Evolutionary conservation across 331 rosid species (phyloP).

Genomic region (Acacia pycnantha): DNA sequence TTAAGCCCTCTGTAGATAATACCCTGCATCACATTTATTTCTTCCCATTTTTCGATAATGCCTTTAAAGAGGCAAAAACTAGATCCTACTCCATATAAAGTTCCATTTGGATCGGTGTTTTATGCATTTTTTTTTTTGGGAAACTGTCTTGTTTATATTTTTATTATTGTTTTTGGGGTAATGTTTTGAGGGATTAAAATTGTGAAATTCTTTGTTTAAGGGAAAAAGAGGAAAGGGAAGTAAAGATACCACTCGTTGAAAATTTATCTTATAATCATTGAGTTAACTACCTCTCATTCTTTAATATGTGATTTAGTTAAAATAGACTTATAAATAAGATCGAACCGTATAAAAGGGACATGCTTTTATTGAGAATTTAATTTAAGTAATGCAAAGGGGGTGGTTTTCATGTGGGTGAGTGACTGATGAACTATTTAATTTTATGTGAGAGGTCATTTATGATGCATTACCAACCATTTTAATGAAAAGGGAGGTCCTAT

Average conservation of each 20-base stretch:
- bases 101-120: neutral
- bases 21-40: neutral
- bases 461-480: conserved; percentile 44
- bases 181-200: neutral
- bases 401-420: too few relatives aligned
- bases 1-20: conserved; percentile 8
- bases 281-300: too few relatives aligned
- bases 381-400: too few relatives aligned
- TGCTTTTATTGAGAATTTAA: too few relatives aligned
- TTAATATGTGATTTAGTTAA: too few relatives aligned
- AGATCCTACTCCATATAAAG: neutral
- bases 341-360: too few relatives aligned
- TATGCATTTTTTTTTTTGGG: neutral
- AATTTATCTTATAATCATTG: too few relatives aligned
- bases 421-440: too few relatives aligned
- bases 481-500: conserved; percentile 31
- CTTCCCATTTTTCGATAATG: conserved; percentile 1
- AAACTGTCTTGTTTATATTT: neutral
- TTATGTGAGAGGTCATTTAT: conserved; percentile 37
- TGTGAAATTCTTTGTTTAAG: neutral
- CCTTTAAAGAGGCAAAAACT: neutral
- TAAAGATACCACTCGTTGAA: neutral
- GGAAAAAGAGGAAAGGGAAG: neutral
- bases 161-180: too few relatives aligned
- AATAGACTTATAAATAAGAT: too few relatives aligned